Base-by-base conservation (phyloP, 1,284 basidiomycete genomes). In the Puccinia coronata region DNA sequence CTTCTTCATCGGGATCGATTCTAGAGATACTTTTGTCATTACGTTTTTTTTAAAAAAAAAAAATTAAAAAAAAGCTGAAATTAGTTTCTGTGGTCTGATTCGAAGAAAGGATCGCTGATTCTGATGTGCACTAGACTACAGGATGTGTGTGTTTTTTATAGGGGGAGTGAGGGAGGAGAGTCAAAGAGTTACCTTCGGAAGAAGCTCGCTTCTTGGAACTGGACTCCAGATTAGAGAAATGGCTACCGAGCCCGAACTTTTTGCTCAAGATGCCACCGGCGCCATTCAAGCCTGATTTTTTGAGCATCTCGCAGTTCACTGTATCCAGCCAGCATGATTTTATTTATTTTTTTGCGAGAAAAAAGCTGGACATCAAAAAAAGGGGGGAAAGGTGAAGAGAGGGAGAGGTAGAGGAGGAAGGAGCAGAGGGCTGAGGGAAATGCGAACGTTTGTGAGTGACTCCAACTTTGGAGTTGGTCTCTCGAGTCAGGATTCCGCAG, bases 271-370 rank as follows among this genome's bases (percentile, higher is more conserved):
- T 43, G 14, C 65, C 63, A 49, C 28, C 16, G 20, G 16, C n/a
- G 5, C 31, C 39, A 43, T 47, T 43, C 53, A 59, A 63, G 25
- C 74, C 74, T 18, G 57, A 61, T 63, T 76, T 47, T 20, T 39
- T 71, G 20, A 63, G 18, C 36, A 76, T 76, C 34, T 76, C 74
- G 47, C 74, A 76, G 59, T 76, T 76, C 23, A 76, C 74, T 76
- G 41, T 5, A 9, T 61, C 25, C 57, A 31, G 34, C 28, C 3
- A 34, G 63, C 23, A 28, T n/a, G 34, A 43, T 67, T n/a, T n/a
- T n/a, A n/a, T n/a, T n/a, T n/a, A n/a, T 25, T 36, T 14, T 12
- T 12, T 31, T n/a, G 67, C 5, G 6, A 70, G n/a, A 43, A 9
- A 39, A 43, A 70, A 39, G 25, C 23, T 49, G 43, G 25, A 71